Conservation (phyloP, 2,329 filamentous ascomycete genomes). For the Xylariaceae sp. region DNA sequence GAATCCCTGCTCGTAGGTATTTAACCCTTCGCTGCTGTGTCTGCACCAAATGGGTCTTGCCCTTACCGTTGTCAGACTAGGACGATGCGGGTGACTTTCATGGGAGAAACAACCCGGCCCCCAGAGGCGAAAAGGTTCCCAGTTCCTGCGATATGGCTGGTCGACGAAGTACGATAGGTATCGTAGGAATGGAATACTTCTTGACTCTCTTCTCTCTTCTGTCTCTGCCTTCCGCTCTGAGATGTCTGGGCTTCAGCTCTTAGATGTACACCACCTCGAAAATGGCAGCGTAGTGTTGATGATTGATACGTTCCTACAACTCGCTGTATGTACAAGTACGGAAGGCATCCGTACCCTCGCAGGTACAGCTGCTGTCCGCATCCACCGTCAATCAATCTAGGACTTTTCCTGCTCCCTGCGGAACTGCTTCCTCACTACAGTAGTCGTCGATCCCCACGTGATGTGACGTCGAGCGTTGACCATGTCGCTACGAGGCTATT, state of each 20-base stretch:
- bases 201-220: too few species aligned
- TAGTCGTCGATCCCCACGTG: conserved; percentile 9
- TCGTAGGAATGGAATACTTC: too few species aligned
- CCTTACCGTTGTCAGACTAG: conserved; percentile 16
- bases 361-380: not conserved
- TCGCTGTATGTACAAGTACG: too few species aligned
- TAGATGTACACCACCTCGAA: too few species aligned
- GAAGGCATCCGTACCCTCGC: too few species aligned
- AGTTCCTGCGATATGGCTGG: too few species aligned
- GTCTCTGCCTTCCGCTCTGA: too few species aligned
- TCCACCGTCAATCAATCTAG: conserved; percentile 1
- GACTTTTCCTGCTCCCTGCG: not conserved
- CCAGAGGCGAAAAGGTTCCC: not conserved
- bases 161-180: too few species aligned
- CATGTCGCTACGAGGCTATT: conserved; percentile 1
- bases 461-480: conserved; percentile 4
- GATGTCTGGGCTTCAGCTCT: too few species aligned
- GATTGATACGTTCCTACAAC: too few species aligned
- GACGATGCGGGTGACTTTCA: conserved; percentile 3
- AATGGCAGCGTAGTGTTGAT: too few species aligned
- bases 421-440: not conserved
- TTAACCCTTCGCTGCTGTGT: conserved; percentile 7
- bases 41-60: not conserved
- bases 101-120: conserved; percentile 12
- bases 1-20: too few species aligned